These are phyloP conservation scores for Yamadazyma philogaea DNA, from an alignment of 805 yeast genomes.

Conservation along the genomic window DNA sequence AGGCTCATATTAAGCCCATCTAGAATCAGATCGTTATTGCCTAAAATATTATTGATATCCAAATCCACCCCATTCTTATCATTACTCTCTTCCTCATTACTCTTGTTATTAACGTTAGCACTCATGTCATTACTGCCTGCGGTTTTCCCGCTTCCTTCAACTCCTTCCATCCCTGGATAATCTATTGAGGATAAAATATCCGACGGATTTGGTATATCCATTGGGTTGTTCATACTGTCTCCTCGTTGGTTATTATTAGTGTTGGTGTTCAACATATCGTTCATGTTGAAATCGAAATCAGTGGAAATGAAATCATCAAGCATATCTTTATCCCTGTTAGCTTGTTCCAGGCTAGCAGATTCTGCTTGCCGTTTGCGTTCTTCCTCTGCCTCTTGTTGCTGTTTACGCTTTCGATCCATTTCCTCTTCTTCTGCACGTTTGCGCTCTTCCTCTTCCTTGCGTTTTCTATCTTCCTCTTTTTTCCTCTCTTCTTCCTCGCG, in stretches of 20 bases:
- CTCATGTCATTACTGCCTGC: constrained; percentile 1
- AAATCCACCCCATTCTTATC: constrained; percentile 17
- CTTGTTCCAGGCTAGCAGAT: constrained; percentile 7
- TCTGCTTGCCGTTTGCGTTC: constrained; percentile 11
- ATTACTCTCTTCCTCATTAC: constrained; percentile 1
- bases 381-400: constrained; percentile 17
- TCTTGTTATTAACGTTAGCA: neutral
- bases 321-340: constrained; percentile 11
- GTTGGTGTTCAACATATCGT: constrained; percentile 10
- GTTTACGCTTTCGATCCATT: constrained; percentile 14
- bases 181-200: constrained; percentile 15
- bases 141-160: neutral
- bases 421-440: constrained; percentile 19
- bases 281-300: constrained; percentile 19
- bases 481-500: constrained; percentile 17
- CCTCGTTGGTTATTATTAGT: constrained; percentile 5
- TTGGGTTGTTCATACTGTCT: neutral
- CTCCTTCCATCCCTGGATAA: constrained; percentile 8
- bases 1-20: constrained; percentile 43
- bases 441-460: constrained; percentile 19
- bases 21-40: constrained; percentile 38
- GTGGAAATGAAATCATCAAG: constrained; percentile 16
- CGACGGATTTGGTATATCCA: constrained; percentile 14
- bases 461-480: constrained; percentile 19
- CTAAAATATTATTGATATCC: constrained; percentile 36